A percentile compares a stretch with the other conserved stretches of the same genome.
Conservation (phyloP, 257 asterid species). For the Primulina tabacum region DNA sequence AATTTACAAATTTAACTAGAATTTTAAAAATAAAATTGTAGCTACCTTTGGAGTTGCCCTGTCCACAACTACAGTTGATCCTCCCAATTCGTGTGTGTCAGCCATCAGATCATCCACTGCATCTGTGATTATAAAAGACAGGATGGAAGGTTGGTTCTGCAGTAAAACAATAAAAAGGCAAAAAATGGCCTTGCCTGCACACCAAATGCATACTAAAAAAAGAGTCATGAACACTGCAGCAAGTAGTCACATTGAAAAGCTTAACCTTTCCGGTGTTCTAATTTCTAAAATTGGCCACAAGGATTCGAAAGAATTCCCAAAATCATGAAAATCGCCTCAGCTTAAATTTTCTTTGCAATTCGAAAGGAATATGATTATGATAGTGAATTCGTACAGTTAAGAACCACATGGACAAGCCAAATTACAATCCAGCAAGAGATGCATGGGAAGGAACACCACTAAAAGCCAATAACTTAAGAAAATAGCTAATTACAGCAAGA, state of each 20-base stretch:
- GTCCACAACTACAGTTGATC: conserved; percentile 89
- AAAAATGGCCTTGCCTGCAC: conserved; percentile 18
- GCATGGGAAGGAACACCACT: neutral
- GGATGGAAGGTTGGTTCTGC: conserved; percentile 16
- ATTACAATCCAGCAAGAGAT: neutral
- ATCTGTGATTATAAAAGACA: conserved; percentile 45
- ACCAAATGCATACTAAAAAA: neutral
- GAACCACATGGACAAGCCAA: neutral
- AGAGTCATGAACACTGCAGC: neutral
- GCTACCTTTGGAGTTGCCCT: conserved; percentile 95
- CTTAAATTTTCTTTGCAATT: neutral
- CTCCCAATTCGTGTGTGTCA: conserved; percentile 91
- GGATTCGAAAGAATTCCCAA: neutral
- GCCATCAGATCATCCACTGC: conserved; percentile 96
- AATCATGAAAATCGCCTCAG: neutral
- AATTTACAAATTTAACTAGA: no score
- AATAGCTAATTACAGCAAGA: neutral
- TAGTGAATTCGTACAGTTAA: neutral
- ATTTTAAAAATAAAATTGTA: neutral
- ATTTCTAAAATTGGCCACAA: neutral
- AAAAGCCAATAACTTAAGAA: neutral
- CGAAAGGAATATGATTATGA: neutral
- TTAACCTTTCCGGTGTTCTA: conserved; percentile 7
- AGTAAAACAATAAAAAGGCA: neutral
- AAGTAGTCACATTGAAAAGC: conserved; percentile 17